Evolutionary conservation across 140 eudicot species (phyloP), one percentile per base, ranked within the genome.

Genomic region (Erigeron philadelphicus): DNA sequence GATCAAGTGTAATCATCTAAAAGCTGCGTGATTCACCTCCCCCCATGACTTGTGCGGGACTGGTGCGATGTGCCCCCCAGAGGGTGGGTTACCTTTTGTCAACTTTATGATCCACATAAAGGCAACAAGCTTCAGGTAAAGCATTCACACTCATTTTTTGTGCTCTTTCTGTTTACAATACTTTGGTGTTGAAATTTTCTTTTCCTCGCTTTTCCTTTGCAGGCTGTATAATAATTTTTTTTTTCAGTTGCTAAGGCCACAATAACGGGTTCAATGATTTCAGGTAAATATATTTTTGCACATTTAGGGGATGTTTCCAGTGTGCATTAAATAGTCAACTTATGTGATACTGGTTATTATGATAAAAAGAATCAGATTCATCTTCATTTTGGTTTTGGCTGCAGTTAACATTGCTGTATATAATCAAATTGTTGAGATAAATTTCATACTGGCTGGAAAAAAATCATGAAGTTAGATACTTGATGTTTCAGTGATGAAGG

Each of bases 121-220:
- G 57, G 59, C 48, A 57, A 64, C 46, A 38, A 71, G 80, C 66
- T 62, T 61, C 73, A 75, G 86, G 83, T 82, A 75, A 60, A 71
- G 9, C 56, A 64, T 56, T 43, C 38, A n/a, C 35, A 43, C 42
- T 8, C 9, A 53, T 23, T 25, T 11, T 8, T 16, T 54, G 31
- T 0, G 6, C 18, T 54, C 11, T 44, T 16, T 72, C 9, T 66
- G 38, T 13, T 48, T 66, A 23, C 21, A 47, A 50, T 2, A 31
- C 25, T 21, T 21, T 21, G 25, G 25, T 21, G 38, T 31, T 31
- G 38, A 31, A 31, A 31, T 31, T 3, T 3, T 1, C 38, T 31
- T 31, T 31, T 31, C 3, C 38, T 31, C 1, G 60, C 45, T 25
- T 68, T 16, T 61, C 12, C 55, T 69, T 73, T 72, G 77, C 80